Base-by-base conservation (phyloP, 2,329 filamentous ascomycete genomes). In the Cladosporium austrohemisphaericum region DNA sequence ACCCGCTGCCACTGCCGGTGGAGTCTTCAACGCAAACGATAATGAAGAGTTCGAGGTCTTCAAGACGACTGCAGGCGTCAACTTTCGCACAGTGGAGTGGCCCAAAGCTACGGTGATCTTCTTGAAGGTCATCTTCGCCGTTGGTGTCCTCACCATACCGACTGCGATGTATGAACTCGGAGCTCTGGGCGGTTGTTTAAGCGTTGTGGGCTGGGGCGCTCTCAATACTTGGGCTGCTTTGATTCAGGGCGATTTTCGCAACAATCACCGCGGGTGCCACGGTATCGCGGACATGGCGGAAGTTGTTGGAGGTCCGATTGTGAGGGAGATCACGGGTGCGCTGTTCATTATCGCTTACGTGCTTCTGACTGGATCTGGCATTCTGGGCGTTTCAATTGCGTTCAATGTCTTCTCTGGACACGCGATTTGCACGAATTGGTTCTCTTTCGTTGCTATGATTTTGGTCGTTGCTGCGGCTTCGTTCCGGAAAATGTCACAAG, bases 371-470 rank as follows among this genome's bases (percentile, higher is more conserved):
- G 79, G 74, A 1, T 76, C 76, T 1, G 79, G 80, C 5, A 80
- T 84, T 52, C 70, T 84, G 28, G 78, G 78, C 10, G 73, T 81
- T 1, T 79, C 79, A 0, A 77, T 77, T 0, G 80, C 73, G 0
- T 66, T 84, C 45, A 84, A 85, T 56, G 77, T 79, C 0, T 68
- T 84, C 1, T 80, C 77, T 0, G 68, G 71, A 23, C 80, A 84
- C 56, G 75, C 74, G 3, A 67, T 76, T 3, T 85, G 81, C 58
- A 82, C 80, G 0, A 78, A 79, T 13, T 79, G 71, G 68, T 84
- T 49, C 22, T 41, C 36, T 9, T 47, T 48, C 14, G 28, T 48
- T 9, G 41, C 49, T n/a, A 48, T 48, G 41, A 36, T 50, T 14
- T 25, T 50, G 28, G 25, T 50, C 9, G 33, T 44, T 20, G 48